Evolutionary conservation across 2,329 filamentous ascomycete genomes (phyloP).

Genomic region (Exophiala mesophila): DNA sequence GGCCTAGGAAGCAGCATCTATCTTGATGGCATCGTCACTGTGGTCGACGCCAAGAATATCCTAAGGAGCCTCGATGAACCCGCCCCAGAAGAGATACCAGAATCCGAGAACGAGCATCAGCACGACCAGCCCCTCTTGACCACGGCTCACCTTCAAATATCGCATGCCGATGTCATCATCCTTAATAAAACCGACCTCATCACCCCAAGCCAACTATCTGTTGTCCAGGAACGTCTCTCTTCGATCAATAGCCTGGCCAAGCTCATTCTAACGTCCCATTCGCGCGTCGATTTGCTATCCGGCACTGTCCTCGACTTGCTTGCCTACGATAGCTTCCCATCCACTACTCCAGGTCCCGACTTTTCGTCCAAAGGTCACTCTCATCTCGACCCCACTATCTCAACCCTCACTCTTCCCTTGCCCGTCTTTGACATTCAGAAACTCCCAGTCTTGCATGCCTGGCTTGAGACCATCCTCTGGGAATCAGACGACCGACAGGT

Average conservation of each 20-base stretch:
- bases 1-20: conserved; percentile 93
- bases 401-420: conserved; percentile 69
- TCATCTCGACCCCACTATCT: conserved; percentile 84
- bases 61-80: conserved; percentile 72
- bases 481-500: conserved; percentile 40
- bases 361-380: conserved; percentile 75
- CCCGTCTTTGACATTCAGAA: conserved; percentile 55
- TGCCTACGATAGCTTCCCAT: conserved; percentile 77
- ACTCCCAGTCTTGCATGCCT: conserved; percentile 65
- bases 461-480: conserved; percentile 82
- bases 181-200: conserved; percentile 93
- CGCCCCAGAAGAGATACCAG: conserved; percentile 39
- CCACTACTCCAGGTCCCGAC: conserved; percentile 47
- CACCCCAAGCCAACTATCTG: conserved; percentile 60
- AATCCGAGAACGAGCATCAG: conserved; percentile 36
- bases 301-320: conserved; percentile 85
- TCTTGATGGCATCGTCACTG: conserved; percentile 90
- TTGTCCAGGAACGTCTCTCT: conserved; percentile 64
- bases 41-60: conserved; percentile 94
- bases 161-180: conserved; percentile 89
- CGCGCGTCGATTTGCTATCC: conserved; percentile 74
- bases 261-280: conserved; percentile 74
- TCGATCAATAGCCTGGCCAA: conserved; percentile 89
- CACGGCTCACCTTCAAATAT: conserved; percentile 92
- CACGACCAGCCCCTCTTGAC: conserved; percentile 67